Evolutionary conservation across 371 early-diverging fungal genomes (phyloP).

Genomic region (Phascolomyces articulosus): DNA sequence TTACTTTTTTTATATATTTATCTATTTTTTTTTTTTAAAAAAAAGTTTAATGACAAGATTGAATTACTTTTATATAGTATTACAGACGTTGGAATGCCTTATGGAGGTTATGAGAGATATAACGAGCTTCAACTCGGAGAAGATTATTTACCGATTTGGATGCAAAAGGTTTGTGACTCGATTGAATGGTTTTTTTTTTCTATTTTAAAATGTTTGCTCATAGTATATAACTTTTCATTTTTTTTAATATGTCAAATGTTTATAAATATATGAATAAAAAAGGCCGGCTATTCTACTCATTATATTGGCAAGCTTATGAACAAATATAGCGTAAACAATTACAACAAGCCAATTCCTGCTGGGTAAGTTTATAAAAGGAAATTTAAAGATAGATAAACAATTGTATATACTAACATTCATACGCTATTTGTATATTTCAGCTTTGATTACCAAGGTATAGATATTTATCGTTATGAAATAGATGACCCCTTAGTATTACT

Average conservation of each 20-base stretch:
- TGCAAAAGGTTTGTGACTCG: constrained; percentile 7
- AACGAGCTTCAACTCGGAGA: constrained; percentile 45
- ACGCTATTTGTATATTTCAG: no score
- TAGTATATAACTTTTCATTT: no score
- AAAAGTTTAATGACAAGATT: no score
- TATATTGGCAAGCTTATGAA: constrained; percentile 74
- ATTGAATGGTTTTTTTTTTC: no score
- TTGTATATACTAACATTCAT: no score
- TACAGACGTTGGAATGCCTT: constrained; percentile 57
- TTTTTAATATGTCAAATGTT: no score
- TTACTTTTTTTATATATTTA: neutral
- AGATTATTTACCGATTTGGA: constrained; percentile 51
- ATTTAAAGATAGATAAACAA: constrained; percentile 3
- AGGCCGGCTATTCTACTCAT: constrained; percentile 63
- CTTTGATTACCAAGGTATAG: constrained; percentile 30
- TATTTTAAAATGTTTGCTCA: no score
- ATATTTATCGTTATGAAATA: neutral
- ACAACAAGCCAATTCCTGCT: constrained; percentile 34
- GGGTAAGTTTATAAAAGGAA: no score
- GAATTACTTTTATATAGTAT: no score
- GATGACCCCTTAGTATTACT: no score
- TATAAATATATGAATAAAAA: no score
- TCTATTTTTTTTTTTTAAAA: neutral
- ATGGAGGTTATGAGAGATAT: constrained; percentile 60
- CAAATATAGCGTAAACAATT: constrained; percentile 42